These are phyloP conservation scores for Patellifolia procumbens DNA, from an alignment of 179 eudicot genomes.

Conservation along the genomic window DNA sequence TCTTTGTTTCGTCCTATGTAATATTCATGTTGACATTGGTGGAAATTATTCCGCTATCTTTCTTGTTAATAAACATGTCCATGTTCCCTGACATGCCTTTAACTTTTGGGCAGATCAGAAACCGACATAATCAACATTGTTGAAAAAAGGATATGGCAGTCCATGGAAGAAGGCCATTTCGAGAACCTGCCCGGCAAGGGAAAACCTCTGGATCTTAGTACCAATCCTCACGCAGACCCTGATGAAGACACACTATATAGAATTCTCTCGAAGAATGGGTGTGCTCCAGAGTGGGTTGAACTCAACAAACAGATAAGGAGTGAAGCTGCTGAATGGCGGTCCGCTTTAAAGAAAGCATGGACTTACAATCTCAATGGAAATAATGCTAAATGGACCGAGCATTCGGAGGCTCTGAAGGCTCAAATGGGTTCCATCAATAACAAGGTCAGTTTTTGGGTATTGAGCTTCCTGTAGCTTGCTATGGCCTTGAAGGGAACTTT, in stretches of 20 bases:
- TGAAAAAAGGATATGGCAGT: slow-evolving; percentile 83
- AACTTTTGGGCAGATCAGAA: slow-evolving; percentile 58
- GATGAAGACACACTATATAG: slow-evolving; percentile 87
- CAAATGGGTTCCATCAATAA: slow-evolving; percentile 62
- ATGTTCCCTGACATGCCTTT: neutral
- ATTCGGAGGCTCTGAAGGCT: slow-evolving; percentile 52
- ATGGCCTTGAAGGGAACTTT: too few relatives aligned
- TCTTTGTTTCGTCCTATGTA: neutral
- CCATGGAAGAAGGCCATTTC: slow-evolving; percentile 92
- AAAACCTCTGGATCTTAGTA: slow-evolving; percentile 63
- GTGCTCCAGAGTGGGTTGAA: slow-evolving; percentile 93
- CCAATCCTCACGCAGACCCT: slow-evolving; percentile 87
- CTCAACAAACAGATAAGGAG: slow-evolving; percentile 76
- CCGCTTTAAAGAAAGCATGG: slow-evolving; percentile 58
- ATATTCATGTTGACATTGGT: neutral
- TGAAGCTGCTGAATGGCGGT: slow-evolving; percentile 58
- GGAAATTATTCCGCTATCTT: neutral
- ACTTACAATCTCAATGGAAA: slow-evolving; percentile 39
- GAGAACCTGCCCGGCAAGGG: slow-evolving; percentile 91
- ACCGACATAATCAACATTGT: slow-evolving; percentile 76
- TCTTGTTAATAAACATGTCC: neutral
- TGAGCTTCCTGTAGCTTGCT: neutral
- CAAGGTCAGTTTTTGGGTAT: slow-evolving; percentile 44
- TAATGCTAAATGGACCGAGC: slow-evolving; percentile 56
- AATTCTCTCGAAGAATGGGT: slow-evolving; percentile 71